Evolutionary conservation across 1,284 basidiomycete genomes (phyloP).

Genomic region (Leccinum holopus): DNA sequence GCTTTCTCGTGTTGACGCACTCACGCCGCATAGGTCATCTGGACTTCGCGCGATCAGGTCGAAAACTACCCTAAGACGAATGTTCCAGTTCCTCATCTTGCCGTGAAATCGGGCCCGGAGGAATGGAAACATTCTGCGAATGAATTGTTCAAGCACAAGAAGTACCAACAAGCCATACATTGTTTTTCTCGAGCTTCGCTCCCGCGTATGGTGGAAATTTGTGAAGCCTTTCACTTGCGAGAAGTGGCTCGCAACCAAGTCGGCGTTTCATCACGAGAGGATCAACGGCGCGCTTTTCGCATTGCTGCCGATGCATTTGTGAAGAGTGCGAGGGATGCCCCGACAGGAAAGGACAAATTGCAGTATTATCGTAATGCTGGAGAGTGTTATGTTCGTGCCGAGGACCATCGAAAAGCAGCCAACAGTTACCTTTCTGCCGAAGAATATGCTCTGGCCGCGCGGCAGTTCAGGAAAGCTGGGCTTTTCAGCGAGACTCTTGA

Average conservation of each 20-base stretch:
- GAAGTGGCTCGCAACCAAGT: conserved; percentile 39
- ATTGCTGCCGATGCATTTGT: conserved; percentile 51
- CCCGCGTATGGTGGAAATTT: conserved; percentile 45
- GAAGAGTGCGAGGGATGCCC: conserved; percentile 38
- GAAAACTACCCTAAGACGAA: conserved; percentile 44
- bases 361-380: conserved; percentile 52
- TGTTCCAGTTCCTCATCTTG: conserved; percentile 50
- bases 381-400: conserved; percentile 49
- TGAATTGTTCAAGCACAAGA: conserved; percentile 52
- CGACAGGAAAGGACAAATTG: conserved; percentile 25
- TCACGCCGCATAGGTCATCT: conserved; percentile 43
- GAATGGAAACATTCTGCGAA: conserved; percentile 58
- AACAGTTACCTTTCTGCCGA: conserved; percentile 43
- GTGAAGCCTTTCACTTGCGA: conserved; percentile 46
- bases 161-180: conserved; percentile 59
- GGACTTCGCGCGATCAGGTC: conserved; percentile 45
- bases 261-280: conserved; percentile 20
- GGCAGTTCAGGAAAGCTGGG: conserved; percentile 48
- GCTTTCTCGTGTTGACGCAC: background rate
- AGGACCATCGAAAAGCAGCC: conserved; percentile 46
- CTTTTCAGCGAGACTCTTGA: conserved; percentile 55
- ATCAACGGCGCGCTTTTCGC: conserved; percentile 40
- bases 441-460: conserved; percentile 46
- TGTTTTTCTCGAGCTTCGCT: conserved; percentile 57
- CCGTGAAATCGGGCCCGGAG: conserved; percentile 44